phyloP scores from a whole-genome alignment of 169 alveolate species.

The Eimeria zaria region DNA sequence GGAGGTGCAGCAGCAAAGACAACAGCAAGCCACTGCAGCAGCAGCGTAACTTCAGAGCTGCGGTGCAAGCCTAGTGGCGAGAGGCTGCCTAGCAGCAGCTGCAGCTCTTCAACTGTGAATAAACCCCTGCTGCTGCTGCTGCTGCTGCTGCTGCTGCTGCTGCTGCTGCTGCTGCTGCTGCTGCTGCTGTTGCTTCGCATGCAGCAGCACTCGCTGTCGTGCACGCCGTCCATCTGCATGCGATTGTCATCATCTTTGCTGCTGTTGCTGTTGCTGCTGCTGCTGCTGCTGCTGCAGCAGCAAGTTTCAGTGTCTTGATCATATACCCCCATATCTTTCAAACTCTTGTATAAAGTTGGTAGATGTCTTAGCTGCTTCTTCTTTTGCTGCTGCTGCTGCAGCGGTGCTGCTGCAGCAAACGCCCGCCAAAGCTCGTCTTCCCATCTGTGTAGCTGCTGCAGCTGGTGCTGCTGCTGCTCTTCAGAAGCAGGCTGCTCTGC shows the following conservation, averaged over 20 bases:
- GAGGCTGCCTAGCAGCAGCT: constrained; percentile 39
- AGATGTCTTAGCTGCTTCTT: background rate
- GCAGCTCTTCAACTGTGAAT: constrained; percentile 47
- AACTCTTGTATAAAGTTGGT: constrained; percentile 22
- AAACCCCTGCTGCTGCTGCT: constrained; percentile 44
- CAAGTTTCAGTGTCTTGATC: background rate
- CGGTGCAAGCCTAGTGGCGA: constrained; percentile 26
- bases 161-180: constrained; percentile 16
- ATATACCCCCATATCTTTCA: constrained; percentile 15
- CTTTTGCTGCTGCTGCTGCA: constrained; percentile 43
- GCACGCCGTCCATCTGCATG: constrained; percentile 12
- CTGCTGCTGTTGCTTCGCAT: constrained; percentile 17
- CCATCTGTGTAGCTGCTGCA: constrained; percentile 33
- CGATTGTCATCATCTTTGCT: no score
- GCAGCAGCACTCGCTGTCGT: constrained; percentile 19
- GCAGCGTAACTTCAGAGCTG: constrained; percentile 39
- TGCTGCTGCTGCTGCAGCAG: constrained; percentile 1
- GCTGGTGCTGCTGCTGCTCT: constrained; percentile 48
- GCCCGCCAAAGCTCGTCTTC: constrained; percentile 16
- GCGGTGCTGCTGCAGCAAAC: constrained; percentile 37
- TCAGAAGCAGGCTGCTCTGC: background rate
- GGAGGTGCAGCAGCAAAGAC: constrained; percentile 68
- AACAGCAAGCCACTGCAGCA: constrained; percentile 70
- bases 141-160: no score
- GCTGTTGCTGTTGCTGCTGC: constrained; percentile 22